Evolutionary conservation across 1,284 basidiomycete species (phyloP), one percentile per base, ranked within the genome.

Genomic region (Sporisorium sorghi): DNA sequence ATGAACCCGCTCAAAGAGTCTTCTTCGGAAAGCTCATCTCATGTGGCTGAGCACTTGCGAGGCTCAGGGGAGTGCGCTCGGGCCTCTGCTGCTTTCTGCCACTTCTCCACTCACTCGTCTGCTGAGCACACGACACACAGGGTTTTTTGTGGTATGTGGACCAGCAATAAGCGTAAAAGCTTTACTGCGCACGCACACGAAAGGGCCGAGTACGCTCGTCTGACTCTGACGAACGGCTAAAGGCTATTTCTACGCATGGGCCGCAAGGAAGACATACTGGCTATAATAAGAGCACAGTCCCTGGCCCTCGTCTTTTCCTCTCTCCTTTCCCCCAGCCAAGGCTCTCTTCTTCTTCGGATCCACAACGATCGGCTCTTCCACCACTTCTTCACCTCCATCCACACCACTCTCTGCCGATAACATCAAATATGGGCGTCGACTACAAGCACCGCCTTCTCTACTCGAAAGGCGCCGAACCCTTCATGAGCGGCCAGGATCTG

Each of bases 401-500:
- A 15, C 17, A 5, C 17, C 7, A 15, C 17, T 3, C 14, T 30
- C 26, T 2, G 5, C 21, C 28, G 28, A 24, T n/a, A 33, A 24
- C 44, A 26, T 26, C 62, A 24, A 49, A n/a, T 23, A 51, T 48
- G 42, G 24, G 14, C 40, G 21, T 8, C 14, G 37, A 28, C 23
- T 46, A 30, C 59, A 19, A 50, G n/a, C 67, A 63, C 40, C 51
- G 44, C 17, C 55, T 62, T 7, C 43, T 72, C 14, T 59, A 56
- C 52, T 44, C 44, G 39, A 54, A 52, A 9, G 55, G 33, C 23
- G 9, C 21, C 11, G 26, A 58, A 40, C 63, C 69, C 0, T 21
- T 37, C 6, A 43, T 72, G 32, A 19, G 15, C 12, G 63, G 51
- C n/a, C 28, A 24, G 7, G 56, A 72, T n/a, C 55, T 72, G 2